These are phyloP conservation scores for Chaetomium fimeti DNA, from an alignment of 495 filamentous ascomycete genomes.

Conservation along the genomic window DNA sequence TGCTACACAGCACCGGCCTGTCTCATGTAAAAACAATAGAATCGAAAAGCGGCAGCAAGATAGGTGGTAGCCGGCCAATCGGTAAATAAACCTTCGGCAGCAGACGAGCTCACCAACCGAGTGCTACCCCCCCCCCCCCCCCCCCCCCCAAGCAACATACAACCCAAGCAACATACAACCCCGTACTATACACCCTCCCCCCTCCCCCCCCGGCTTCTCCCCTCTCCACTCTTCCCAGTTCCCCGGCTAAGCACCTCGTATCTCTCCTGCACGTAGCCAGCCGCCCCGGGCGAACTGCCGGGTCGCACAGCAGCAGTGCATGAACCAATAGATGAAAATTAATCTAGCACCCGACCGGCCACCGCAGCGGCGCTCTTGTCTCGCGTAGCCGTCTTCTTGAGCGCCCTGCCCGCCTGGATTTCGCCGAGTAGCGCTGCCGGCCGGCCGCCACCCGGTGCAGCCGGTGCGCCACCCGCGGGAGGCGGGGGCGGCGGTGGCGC, in stretches of 20 bases:
- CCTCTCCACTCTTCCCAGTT: not conserved
- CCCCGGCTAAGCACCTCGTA: slow-evolving; percentile 2
- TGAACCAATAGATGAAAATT: slow-evolving; percentile 26
- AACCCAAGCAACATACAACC: not conserved
- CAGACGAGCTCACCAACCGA: not conserved
- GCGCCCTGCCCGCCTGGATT: slow-evolving; percentile 71
- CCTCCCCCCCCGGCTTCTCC: not conserved
- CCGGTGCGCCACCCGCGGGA: slow-evolving; percentile 40
- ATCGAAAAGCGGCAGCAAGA: not conserved
- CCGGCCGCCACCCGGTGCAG: slow-evolving; percentile 43
- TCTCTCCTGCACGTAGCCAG: not conserved
- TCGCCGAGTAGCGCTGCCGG: slow-evolving; percentile 69
- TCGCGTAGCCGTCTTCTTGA: slow-evolving; percentile 82
- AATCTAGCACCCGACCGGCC: slow-evolving; percentile 67
- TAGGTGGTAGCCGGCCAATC: not conserved
- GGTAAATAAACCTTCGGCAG: not conserved
- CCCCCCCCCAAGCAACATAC: not conserved
- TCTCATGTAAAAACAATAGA: not conserved
- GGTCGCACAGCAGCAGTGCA: slow-evolving; percentile 19
- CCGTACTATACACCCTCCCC: not conserved
- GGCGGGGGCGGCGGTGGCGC: slow-evolving; percentile 51
- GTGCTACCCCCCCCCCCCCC: not conserved
- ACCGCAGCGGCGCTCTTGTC: slow-evolving; percentile 70
- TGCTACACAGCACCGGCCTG: no score
- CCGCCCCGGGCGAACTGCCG: not conserved